Conservation (phyloP, 2,329 filamentous ascomycete species). For the Pestalotiopsis fici region DNA sequence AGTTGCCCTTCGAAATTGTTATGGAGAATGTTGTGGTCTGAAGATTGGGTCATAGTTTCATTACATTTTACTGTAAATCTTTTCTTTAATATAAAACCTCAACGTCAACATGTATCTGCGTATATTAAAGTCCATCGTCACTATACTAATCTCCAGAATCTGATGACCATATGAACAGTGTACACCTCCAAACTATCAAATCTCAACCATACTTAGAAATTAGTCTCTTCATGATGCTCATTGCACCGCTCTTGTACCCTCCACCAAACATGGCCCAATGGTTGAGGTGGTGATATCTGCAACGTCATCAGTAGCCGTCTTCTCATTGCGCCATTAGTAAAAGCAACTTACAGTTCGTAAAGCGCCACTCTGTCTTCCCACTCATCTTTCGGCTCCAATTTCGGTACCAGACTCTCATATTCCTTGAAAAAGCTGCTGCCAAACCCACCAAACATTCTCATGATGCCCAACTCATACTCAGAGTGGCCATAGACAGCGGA, state of each 20-base stretch:
- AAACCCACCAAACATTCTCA: constrained; percentile 96
- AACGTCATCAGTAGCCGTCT: constrained; percentile 33
- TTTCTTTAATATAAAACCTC: too few relatives aligned
- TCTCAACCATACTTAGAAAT: constrained; percentile 66
- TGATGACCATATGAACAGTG: too few relatives aligned
- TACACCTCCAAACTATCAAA: not conserved
- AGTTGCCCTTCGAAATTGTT: too few relatives aligned
- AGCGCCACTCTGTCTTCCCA: constrained; percentile 81
- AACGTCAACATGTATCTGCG: too few relatives aligned
- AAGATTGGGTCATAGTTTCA: too few relatives aligned
- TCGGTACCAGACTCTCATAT: constrained; percentile 75
- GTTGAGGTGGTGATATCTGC: constrained; percentile 85
- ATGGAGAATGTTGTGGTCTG: too few relatives aligned
- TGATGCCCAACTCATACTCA: constrained; percentile 91
- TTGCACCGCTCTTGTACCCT: constrained; percentile 73
- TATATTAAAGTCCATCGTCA: too few relatives aligned
- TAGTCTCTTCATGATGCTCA: constrained; percentile 77
- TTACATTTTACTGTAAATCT: too few relatives aligned
- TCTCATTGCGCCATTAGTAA: not conserved
- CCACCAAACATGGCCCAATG: constrained; percentile 85
- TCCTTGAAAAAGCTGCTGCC: constrained; percentile 70
- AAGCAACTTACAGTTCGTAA: constrained; percentile 73
- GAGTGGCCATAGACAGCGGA: constrained; percentile 81
- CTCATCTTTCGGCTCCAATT: constrained; percentile 77
- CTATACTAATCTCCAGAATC: too few relatives aligned